Base-by-base conservation (phyloP, 345 rosid species). In the Lagerstroemia speciosa region DNA sequence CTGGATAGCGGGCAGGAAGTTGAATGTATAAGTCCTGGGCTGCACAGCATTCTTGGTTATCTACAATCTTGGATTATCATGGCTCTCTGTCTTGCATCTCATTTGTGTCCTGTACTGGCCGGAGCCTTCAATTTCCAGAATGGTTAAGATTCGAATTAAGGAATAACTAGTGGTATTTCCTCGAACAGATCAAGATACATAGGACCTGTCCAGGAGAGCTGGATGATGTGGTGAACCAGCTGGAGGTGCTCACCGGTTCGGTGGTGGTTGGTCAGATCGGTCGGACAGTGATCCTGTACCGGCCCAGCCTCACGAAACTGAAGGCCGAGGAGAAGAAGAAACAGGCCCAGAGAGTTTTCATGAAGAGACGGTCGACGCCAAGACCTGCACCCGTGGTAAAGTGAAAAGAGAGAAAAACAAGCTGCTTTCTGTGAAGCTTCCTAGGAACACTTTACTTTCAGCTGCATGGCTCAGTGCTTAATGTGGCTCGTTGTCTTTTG, bases 261-360 rank as follows among this genome's bases (percentile, higher is more conserved):
- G 89, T 80, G 31, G 78, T 83, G 30, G 87, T 90, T 16, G 78
- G 94, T 50, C 75, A 86, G 78, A 89, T 91, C 52, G 96, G 98
- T 37, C 77, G 92, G 77, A 89, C 97, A 30, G 83, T 91, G 71
- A 93, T 93, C 66, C 26, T 93, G 69, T 93, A 91, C 71, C 74
- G 92, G 77, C 98, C 96, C 8, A 89, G 97, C 76, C 76, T 80
- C 15, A 79, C 92, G 26, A 93, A 83, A 80, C 45, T 93, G 93
- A 81, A 93, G 80, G 90, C 85, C 0, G 98, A 87, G 71, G 94
- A 85, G 84, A 87, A 86, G 72, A 90, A 79, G 85, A 75, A 64
- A 68, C 82, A 81, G 72, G 79, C 83, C 15, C 86, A 77, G 50
- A 80, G 82, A 76, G 11, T 81, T 68, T 83, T 48, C 12, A 71